Evolutionary conservation across 495 filamentous ascomycete species (phyloP).

Genomic region (Penicillium steckii): DNA sequence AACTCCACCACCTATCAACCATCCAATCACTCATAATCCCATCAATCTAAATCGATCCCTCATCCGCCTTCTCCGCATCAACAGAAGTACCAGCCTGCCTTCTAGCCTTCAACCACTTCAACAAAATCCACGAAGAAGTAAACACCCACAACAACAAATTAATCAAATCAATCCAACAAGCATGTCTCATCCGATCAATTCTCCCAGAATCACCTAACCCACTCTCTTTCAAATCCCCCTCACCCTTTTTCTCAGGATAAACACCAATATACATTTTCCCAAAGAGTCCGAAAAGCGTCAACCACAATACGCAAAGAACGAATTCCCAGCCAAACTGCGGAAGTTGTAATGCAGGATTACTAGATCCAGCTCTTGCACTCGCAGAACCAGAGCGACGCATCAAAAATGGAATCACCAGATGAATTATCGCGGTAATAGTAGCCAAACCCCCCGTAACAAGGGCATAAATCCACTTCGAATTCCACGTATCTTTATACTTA

Average conservation of each 20-base stretch:
- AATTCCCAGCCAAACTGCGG: conserved; percentile 66
- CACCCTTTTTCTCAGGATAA: conserved; percentile 34
- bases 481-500: conserved; percentile 45
- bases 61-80: conserved; percentile 20
- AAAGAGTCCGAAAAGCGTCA: conserved; percentile 79
- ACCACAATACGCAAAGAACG: conserved; percentile 70
- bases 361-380: conserved; percentile 30
- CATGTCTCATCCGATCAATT: conserved; percentile 76
- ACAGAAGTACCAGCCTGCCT: conserved; percentile 2
- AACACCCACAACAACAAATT: conserved; percentile 72
- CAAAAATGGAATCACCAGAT: conserved; percentile 53
- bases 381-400: conserved; percentile 20
- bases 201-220: conserved; percentile 22
- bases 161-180: conserved; percentile 79
- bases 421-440: conserved; percentile 59
- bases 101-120: conserved; percentile 38
- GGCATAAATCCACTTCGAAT: conserved; percentile 78
- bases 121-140: conserved; percentile 43
- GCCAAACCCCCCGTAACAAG: conserved; percentile 60
- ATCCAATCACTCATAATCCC: no score
- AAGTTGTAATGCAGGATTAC: conserved; percentile 14
- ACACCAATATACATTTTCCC: conserved; percentile 74
- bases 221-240: conserved; percentile 42
- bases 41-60: background rate
- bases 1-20: no score